phyloP scores from a whole-genome alignment of 2,329 filamentous ascomycete genomes.

The Herpotrichia juniperi region DNA sequence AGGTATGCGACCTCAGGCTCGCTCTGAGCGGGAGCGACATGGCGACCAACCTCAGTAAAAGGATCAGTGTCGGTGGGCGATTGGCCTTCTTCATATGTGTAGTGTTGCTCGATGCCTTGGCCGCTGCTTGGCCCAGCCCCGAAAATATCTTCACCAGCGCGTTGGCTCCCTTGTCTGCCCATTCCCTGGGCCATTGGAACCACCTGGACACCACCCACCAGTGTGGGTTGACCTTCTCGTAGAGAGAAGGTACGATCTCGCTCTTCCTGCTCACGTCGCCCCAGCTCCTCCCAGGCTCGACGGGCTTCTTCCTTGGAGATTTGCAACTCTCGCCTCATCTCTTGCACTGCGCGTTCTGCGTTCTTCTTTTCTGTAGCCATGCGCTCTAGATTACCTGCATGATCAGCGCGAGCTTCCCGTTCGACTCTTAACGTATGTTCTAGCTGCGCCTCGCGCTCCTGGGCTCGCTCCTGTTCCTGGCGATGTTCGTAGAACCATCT shows the following conservation, averaged over 20 bases:
- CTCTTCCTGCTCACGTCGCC: conserved; percentile 90
- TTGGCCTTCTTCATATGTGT: conserved; percentile 56
- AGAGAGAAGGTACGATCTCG: conserved; percentile 85
- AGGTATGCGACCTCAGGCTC: conserved; percentile 40
- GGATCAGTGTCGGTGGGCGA: conserved; percentile 67
- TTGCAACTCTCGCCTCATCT: conserved; percentile 89
- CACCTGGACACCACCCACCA: conserved; percentile 92
- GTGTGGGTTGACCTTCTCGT: conserved; percentile 83
- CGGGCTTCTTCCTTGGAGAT: conserved; percentile 97
- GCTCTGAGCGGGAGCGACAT: conserved; percentile 22
- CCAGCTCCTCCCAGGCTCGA: conserved; percentile 95
- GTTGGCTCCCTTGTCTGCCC: conserved; percentile 58
- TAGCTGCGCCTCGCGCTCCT: conserved; percentile 82
- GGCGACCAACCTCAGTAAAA: conserved; percentile 58
- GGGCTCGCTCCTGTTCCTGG: conserved; percentile 81
- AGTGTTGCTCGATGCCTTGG: conserved; percentile 49
- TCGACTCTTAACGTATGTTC: conserved; percentile 77
- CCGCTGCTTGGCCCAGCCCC: conserved; percentile 38
- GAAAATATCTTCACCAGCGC: conserved; percentile 43
- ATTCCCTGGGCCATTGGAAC: conserved; percentile 85
- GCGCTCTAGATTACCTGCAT: conserved; percentile 69
- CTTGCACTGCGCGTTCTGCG: conserved; percentile 78
- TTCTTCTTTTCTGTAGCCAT: conserved; percentile 72
- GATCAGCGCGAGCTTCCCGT: conserved; percentile 70
- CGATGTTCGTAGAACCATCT: conserved; percentile 98